Evolutionary conservation across 2,329 filamentous ascomycete species (phyloP).

Genomic region (Penicillium sp.): DNA sequence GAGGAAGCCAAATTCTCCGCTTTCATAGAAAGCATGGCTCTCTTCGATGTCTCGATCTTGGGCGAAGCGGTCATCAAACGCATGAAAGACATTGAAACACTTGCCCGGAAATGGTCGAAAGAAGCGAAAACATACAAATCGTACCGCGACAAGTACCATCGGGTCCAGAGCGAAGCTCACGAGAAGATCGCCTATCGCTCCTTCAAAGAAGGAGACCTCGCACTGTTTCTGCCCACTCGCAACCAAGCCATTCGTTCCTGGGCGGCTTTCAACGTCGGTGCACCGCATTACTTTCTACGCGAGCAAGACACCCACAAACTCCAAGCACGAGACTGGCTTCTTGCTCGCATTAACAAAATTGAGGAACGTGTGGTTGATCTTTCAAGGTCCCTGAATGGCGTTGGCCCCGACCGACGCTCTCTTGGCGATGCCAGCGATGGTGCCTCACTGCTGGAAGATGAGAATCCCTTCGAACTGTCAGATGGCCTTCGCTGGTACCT

Average conservation of each 20-base stretch:
- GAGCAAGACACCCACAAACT: constrained; percentile 88
- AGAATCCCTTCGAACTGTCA: constrained; percentile 95
- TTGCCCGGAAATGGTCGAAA: constrained; percentile 88
- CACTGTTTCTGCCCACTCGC: constrained; percentile 87
- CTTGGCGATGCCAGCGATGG: constrained; percentile 53
- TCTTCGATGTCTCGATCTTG: constrained; percentile 81
- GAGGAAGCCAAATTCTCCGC: constrained; percentile 73
- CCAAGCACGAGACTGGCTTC: constrained; percentile 86
- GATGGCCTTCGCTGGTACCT: constrained; percentile 96
- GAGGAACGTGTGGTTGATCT: constrained; percentile 93
- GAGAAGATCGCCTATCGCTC: constrained; percentile 95
- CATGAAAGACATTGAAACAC: constrained; percentile 88
- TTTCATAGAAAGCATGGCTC: constrained; percentile 70
- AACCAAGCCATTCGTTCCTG: constrained; percentile 94
- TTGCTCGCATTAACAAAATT: constrained; percentile 85
- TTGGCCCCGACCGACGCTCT: constrained; percentile 53
- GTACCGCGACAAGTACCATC: constrained; percentile 83
- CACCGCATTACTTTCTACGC: constrained; percentile 93
- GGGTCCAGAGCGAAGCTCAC: constrained; percentile 77
- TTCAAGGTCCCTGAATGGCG: constrained; percentile 68
- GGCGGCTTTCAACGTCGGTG: constrained; percentile 97
- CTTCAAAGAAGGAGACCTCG: constrained; percentile 95
- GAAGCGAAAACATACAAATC: constrained; percentile 79
- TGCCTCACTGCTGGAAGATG: constrained; percentile 68
- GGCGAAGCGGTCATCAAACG: constrained; percentile 82